phyloP scores from a whole-genome alignment of 805 yeast species.

The Diddensiella transvaalensis region DNA sequence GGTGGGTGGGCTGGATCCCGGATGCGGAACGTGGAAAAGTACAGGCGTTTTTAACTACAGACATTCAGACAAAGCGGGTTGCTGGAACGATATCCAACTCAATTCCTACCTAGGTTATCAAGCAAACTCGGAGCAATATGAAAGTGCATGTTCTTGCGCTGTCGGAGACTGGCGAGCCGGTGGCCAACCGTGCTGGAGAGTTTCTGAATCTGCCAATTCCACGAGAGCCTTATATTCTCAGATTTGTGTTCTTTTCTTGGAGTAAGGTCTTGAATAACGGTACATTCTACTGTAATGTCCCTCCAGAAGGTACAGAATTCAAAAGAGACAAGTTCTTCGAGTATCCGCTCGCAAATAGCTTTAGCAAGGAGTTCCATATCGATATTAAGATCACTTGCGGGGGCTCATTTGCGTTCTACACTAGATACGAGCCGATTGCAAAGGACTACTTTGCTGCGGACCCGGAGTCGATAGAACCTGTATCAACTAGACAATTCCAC shows the following conservation, averaged over 20 bases:
- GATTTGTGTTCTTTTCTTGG: slow-evolving; percentile 70
- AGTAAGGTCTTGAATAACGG: slow-evolving; percentile 70
- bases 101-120: too few species aligned
- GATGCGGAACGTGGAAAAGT: too few species aligned
- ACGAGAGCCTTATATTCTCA: slow-evolving; percentile 40
- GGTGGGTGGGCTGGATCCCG: too few species aligned
- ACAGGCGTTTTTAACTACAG: too few species aligned
- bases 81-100: too few species aligned
- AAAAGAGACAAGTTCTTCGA: slow-evolving; percentile 55
- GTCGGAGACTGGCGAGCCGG: slow-evolving; percentile 29
- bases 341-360: slow-evolving; percentile 47
- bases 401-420: slow-evolving; percentile 76
- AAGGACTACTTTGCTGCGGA: slow-evolving; percentile 18
- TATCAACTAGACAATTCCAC: slow-evolving; percentile 49
- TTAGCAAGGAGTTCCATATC: slow-evolving; percentile 60
- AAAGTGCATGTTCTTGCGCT: slow-evolving; percentile 24
- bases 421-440: slow-evolving; percentile 47
- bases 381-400: slow-evolving; percentile 62
- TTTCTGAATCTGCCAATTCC: slow-evolving; percentile 40
- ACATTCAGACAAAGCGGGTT: too few species aligned
- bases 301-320: slow-evolving; percentile 46
- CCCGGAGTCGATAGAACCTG: not conserved
- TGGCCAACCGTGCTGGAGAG: slow-evolving; percentile 34
- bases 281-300: slow-evolving; percentile 68
- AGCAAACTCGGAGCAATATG: too few species aligned